Percentiles rank a stretch among this genome's conserved stretches.
Evolutionary conservation across 163 green algal genomes (phyloP).

Genomic region (Coccomyxa subellipsoidea): DNA sequence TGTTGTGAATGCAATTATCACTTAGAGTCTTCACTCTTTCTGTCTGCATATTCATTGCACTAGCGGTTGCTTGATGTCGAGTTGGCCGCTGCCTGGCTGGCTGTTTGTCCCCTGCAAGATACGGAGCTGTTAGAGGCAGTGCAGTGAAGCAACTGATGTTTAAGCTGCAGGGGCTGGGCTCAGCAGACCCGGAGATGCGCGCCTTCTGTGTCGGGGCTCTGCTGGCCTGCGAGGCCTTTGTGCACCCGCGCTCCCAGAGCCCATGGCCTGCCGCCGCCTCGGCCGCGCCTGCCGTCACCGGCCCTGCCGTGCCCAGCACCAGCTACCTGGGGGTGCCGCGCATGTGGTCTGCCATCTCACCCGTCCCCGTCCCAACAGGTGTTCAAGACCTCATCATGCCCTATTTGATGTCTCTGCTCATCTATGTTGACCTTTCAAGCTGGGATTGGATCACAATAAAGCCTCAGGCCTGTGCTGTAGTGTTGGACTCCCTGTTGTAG

Average conservation of each 20-base stretch:
- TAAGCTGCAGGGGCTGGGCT: background rate
- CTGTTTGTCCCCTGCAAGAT: background rate
- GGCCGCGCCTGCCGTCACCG: background rate
- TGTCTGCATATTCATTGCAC: no score
- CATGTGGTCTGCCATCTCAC: slow-evolving; percentile 29
- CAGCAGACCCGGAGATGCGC: background rate
- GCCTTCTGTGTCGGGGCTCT: slow-evolving; percentile 24
- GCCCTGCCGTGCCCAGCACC: background rate
- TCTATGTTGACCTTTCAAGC: background rate
- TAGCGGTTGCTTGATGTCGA: no score
- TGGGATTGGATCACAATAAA: background rate
- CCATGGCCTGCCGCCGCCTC: slow-evolving; percentile 19
- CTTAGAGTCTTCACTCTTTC: no score
- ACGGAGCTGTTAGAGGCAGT: background rate
- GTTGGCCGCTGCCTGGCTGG: background rate
- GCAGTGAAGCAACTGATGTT: background rate
- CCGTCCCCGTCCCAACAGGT: background rate
- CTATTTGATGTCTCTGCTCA: background rate
- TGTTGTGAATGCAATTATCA: no score
- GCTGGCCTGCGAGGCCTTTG: slow-evolving; percentile 38
- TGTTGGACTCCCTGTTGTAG: background rate
- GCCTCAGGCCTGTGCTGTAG: background rate
- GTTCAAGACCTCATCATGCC: background rate
- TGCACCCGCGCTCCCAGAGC: slow-evolving; percentile 38
- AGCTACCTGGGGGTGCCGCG: slow-evolving; percentile 20